Evolutionary conservation across 257 asterid genomes (phyloP), one percentile per base, ranked within the genome.

Genomic region (Nicotiana undulata): DNA sequence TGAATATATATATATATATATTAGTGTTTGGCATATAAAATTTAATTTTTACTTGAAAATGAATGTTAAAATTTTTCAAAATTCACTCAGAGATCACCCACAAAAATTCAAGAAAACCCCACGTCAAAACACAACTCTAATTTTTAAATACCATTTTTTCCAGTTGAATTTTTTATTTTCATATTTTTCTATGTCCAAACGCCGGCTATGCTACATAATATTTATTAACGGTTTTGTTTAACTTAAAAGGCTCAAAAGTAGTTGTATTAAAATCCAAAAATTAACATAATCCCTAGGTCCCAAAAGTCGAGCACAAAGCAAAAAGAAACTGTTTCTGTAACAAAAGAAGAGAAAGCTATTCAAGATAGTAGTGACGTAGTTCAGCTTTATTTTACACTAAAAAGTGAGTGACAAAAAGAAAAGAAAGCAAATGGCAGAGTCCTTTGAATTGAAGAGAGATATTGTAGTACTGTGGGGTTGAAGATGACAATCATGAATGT

Each of bases 401-500:
- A 67, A 83, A n/a, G 74, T 46, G 40, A 34, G 72, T 55, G 82
- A 40, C 72, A 26, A 82, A 77, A 66, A 24, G 72, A 66, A 10
- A 63, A 49, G n/a, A 37, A 12, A 46, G 65, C 65, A 72, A 40
- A 24, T 6, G 20, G 59, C 29, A 44, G 11, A 3, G 17, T 20
- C n/a, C 51, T 11, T 40, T 72, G 80, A 81, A 83, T 22, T 44
- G 80, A 81, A 83, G 81, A 74, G 44, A 51, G 83, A 74, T 65
- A 31, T 44, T 44, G 20, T 26, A 52, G 51, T 2, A 20, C 81
- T 85, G 85, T 85, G 84, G 87, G 87, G 88, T 75, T 82, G 68
- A 78, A 66, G 88, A 84, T 78, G 83, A 81, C 55, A 85, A 86
- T 85, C 52, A 86, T 88, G 90, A 85, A 85, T 87, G 89, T 75